Evolutionary conservation across 2,329 filamentous ascomycete genomes (phyloP).

Genomic region (Cordyceps pruinosa): DNA sequence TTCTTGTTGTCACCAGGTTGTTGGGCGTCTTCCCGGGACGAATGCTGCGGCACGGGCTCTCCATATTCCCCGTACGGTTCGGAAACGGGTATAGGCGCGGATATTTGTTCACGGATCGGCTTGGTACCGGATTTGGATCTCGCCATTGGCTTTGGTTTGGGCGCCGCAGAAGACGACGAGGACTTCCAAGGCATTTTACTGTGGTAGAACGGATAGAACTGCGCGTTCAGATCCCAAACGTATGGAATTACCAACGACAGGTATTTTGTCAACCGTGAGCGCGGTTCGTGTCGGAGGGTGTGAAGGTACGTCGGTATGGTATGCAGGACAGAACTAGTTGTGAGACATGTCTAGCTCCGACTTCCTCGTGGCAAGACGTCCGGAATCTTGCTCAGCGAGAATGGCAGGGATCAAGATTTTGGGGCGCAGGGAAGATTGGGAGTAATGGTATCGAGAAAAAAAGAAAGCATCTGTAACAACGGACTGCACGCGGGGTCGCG

Average conservation of each 20-base stretch:
- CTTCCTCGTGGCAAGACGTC: constrained; percentile 1
- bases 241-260: not conserved
- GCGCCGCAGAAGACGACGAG: not conserved
- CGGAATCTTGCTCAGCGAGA: constrained; percentile 1
- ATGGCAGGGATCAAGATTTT: not conserved
- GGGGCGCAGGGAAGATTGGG: not conserved
- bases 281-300: not conserved
- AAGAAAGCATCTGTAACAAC: not conserved
- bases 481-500: not conserved
- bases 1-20: not conserved
- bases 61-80: constrained; percentile 45
- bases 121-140: constrained; percentile 16
- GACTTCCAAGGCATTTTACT: constrained; percentile 9
- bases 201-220: not conserved
- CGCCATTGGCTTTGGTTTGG: not conserved
- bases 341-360: constrained; percentile 5
- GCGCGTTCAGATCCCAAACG: not conserved
- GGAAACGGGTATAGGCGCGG: constrained; percentile 52
- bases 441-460: not conserved
- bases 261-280: not conserved
- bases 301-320: constrained; percentile 2
- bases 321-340: not conserved
- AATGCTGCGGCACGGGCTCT: constrained; percentile 22
- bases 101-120: constrained; percentile 54
- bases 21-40: not conserved